phyloP scores from a whole-genome alignment of 2,329 filamentous ascomycete genomes.

The Pestalotiopsis sp. region DNA sequence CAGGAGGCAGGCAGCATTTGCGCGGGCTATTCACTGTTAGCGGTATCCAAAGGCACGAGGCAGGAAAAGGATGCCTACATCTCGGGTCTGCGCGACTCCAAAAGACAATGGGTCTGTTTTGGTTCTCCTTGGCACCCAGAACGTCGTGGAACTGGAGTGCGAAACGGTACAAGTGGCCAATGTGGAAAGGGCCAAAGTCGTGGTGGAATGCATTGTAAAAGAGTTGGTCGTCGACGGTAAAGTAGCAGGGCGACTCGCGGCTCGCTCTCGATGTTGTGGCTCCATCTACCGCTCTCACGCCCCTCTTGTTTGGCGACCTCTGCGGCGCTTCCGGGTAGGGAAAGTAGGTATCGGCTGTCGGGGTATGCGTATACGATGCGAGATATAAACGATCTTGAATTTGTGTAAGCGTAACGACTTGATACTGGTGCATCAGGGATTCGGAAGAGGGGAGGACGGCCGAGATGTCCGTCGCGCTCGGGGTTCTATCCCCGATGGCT shows the following conservation, averaged over 20 bases:
- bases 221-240: constrained; percentile 89
- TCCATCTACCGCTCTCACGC: constrained; percentile 65
- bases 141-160: constrained; percentile 96
- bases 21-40: constrained; percentile 63
- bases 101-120: constrained; percentile 89
- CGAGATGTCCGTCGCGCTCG: not conserved
- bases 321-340: constrained; percentile 68
- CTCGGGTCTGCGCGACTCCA: constrained; percentile 92
- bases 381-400: constrained; percentile 87
- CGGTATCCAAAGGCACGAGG: constrained; percentile 12
- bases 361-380: constrained; percentile 84
- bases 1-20: constrained; percentile 91
- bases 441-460: constrained; percentile 8
- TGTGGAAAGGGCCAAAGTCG: constrained; percentile 96
- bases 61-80: constrained; percentile 58
- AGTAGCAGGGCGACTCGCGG: constrained; percentile 79
- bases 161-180: constrained; percentile 95
- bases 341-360: constrained; percentile 81
- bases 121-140: constrained; percentile 86
- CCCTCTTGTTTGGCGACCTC: constrained; percentile 76
- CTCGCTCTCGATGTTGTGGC: constrained; percentile 46
- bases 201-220: constrained; percentile 99
- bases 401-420: constrained; percentile 39
- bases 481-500: not conserved
- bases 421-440: constrained; percentile 22